Evolutionary conservation across 2,329 filamentous ascomycete species (phyloP).

Genomic region (Aureobasidium sp.): DNA sequence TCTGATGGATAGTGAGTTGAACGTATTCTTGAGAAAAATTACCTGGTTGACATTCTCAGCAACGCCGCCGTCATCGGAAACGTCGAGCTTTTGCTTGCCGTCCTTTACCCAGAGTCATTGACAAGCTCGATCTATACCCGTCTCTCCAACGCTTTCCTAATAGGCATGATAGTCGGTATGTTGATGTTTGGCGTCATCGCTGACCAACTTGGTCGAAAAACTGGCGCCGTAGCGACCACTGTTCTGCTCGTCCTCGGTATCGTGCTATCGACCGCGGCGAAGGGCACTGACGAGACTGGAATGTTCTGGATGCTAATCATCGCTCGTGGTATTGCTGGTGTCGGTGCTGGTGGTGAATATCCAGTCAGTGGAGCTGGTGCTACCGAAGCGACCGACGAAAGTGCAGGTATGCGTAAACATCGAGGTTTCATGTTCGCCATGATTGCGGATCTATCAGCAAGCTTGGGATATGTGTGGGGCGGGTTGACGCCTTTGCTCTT

Average conservation of each 20-base stretch:
- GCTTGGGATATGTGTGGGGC: slow-evolving; percentile 43
- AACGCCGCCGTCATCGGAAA: slow-evolving; percentile 30
- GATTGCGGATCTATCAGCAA: slow-evolving; percentile 42
- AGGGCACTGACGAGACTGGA: slow-evolving; percentile 21
- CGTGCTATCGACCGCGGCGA: slow-evolving; percentile 23
- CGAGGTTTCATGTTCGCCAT: slow-evolving; percentile 51
- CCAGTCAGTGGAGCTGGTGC: slow-evolving; percentile 42
- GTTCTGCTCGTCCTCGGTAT: slow-evolving; percentile 27
- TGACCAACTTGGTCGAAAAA: slow-evolving; percentile 27
- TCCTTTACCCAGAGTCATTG: slow-evolving; percentile 26
- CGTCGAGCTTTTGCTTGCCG: slow-evolving; percentile 24
- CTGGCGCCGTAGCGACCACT: slow-evolving; percentile 27
- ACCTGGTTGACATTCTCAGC: background rate
- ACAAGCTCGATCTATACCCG: slow-evolving; percentile 22
- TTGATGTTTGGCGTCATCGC: slow-evolving; percentile 26
- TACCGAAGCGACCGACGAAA: slow-evolving; percentile 47
- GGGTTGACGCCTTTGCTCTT: slow-evolving; percentile 38
- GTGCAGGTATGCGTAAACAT: slow-evolving; percentile 33
- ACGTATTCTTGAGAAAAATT: background rate
- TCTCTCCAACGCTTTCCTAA: slow-evolving; percentile 29
- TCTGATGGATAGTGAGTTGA: slow-evolving; percentile 24
- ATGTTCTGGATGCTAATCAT: slow-evolving; percentile 38
- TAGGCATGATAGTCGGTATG: slow-evolving; percentile 29
- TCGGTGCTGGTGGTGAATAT: slow-evolving; percentile 42
- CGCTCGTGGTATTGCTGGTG: slow-evolving; percentile 36